These are phyloP conservation scores for Theileria equi DNA, from an alignment of 169 alveolate species.

Conservation along the genomic window DNA sequence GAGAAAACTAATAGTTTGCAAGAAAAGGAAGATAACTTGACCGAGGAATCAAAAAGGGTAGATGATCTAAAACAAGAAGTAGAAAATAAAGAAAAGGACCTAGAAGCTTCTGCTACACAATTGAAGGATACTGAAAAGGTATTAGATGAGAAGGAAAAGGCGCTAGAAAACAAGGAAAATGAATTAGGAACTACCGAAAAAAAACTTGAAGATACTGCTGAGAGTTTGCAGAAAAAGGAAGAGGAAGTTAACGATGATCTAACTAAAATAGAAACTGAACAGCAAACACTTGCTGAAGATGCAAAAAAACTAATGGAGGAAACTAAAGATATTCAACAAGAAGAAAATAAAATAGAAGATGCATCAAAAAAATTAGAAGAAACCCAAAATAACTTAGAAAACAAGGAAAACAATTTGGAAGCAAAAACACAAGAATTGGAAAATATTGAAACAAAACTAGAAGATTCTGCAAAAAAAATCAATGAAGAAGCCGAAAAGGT, in stretches of 20 bases:
- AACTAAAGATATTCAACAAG: neutral
- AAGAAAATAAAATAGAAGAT: neutral
- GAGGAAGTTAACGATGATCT: neutral
- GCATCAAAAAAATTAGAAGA: conserved; percentile 14
- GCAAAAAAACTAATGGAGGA: neutral
- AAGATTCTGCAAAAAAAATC: neutral
- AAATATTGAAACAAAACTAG: neutral
- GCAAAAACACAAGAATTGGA: neutral
- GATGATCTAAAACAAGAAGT: conserved; percentile 22
- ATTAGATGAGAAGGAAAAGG: conserved; percentile 4
- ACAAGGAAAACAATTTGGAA: neutral
- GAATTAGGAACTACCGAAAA: conserved; percentile 22
- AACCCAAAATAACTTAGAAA: neutral
- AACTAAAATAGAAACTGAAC: neutral
- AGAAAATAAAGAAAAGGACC: neutral
- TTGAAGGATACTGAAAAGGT: neutral
- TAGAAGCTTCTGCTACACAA: conserved; percentile 1
- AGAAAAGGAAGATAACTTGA: neutral
- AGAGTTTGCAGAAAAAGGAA: neutral
- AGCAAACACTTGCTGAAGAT: conserved; percentile 3
- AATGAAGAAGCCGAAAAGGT: conserved; percentile 14
- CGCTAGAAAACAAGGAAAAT: conserved; percentile 24
- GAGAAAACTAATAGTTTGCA: neutral
- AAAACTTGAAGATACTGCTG: neutral
- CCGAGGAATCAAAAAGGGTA: neutral